Percentiles rank a stretch among this genome's conserved stretches.
Conservation (phyloP, 108 stramenopile genomes). For the Nitzschia sp. region DNA sequence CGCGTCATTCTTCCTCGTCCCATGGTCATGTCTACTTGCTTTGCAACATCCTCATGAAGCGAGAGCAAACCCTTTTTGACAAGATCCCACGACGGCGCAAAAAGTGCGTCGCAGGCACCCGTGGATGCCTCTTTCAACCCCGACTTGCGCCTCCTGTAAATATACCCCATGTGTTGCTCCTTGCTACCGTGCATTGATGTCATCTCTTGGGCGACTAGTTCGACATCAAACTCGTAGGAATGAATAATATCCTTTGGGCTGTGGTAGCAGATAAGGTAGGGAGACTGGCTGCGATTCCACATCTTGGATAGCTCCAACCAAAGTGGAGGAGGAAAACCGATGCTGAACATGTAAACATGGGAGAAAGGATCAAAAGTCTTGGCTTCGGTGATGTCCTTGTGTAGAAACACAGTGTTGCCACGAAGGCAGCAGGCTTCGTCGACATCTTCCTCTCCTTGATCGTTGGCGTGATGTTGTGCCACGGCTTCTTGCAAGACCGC, state of each 20-base stretch:
- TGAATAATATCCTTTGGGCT: constrained; percentile 71
- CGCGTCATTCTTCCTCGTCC: constrained; percentile 28
- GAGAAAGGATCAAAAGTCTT: constrained; percentile 94
- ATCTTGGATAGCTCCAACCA: constrained; percentile 63
- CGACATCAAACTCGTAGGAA: constrained; percentile 77
- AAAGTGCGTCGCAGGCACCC: constrained; percentile 68
- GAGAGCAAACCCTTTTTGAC: constrained; percentile 43
- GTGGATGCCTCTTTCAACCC: not conserved
- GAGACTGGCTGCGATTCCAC: constrained; percentile 61
- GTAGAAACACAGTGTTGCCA: constrained; percentile 63
- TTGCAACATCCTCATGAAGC: constrained; percentile 36
- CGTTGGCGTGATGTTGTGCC: constrained; percentile 8
- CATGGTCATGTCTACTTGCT: constrained; percentile 45
- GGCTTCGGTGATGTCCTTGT: constrained; percentile 85
- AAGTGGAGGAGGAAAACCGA: constrained; percentile 82
- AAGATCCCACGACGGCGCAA: constrained; percentile 48
- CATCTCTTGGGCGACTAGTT: constrained; percentile 60
- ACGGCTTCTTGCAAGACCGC: constrained; percentile 53
- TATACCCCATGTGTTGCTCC: constrained; percentile 80
- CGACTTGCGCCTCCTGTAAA: constrained; percentile 60
- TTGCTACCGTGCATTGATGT: constrained; percentile 90
- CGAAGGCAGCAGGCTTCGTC: constrained; percentile 12
- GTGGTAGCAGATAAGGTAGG: constrained; percentile 83
- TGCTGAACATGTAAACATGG: constrained; percentile 98
- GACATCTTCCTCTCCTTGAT: constrained; percentile 11